Evolutionary conservation across 2,329 filamentous ascomycete species (phyloP).

Genomic region (Aspergillus versicolor): DNA sequence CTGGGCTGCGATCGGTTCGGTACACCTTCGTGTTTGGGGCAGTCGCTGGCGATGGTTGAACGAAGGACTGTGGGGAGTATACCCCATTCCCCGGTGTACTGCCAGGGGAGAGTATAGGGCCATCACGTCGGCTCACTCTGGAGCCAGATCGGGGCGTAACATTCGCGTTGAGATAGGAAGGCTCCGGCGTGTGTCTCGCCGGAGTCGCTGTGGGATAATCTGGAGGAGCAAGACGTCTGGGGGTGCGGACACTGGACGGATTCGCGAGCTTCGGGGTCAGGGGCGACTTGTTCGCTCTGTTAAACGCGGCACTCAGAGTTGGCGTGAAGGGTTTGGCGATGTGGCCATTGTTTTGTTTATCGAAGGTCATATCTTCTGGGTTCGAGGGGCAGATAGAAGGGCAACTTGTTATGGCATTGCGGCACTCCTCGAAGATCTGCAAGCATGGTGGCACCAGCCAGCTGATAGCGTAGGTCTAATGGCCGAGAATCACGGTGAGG

Average conservation of each 20-base stretch:
- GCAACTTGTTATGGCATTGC: slow-evolving; percentile 50
- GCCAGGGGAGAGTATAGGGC: slow-evolving; percentile 64
- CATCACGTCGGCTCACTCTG: slow-evolving; percentile 70
- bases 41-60: slow-evolving; percentile 26
- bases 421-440: slow-evolving; percentile 25
- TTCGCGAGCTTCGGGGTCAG: slow-evolving; percentile 60
- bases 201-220: slow-evolving; percentile 36
- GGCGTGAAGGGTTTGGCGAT: slow-evolving; percentile 64
- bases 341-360: slow-evolving; percentile 54
- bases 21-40: slow-evolving; percentile 21
- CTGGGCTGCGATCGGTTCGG: slow-evolving; percentile 37
- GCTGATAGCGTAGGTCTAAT: slow-evolving; percentile 15
- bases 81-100: slow-evolving; percentile 42
- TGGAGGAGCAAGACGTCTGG: slow-evolving; percentile 34
- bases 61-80: slow-evolving; percentile 29
- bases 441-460: slow-evolving; percentile 38
- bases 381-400: slow-evolving; percentile 28
- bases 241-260: slow-evolving; percentile 29
- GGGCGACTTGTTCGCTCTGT: slow-evolving; percentile 55
- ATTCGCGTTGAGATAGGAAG: slow-evolving; percentile 62
- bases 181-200: slow-evolving; percentile 50
- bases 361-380: slow-evolving; percentile 48
- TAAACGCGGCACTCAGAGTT: slow-evolving; percentile 62
- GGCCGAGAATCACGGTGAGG: slow-evolving; percentile 13
- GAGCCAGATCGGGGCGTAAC: slow-evolving; percentile 76